Evolutionary conservation across 331 rosid species (phyloP).

Genomic region (Rosa hybrid): DNA sequence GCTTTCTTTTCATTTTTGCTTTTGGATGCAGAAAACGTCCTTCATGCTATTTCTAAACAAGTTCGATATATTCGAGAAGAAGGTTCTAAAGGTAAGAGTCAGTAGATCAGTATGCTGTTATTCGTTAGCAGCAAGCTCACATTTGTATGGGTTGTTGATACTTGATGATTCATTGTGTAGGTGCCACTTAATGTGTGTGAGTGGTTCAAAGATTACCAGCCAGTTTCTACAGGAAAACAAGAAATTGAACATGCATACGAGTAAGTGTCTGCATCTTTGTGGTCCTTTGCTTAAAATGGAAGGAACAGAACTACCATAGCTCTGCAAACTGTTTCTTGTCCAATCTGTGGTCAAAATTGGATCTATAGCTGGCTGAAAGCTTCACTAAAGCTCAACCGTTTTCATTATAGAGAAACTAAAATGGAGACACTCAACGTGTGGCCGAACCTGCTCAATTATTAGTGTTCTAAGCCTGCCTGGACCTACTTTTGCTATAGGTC

Average conservation of each 20-base stretch:
- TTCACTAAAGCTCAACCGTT: neutral
- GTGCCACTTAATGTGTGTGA: constrained; percentile 89
- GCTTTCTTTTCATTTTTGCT: neutral
- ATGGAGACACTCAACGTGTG: neutral
- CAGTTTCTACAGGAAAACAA: constrained; percentile 86
- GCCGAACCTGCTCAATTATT: neutral
- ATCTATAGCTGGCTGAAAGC: constrained; percentile 14
- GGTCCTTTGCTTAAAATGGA: constrained; percentile 1
- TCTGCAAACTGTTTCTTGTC: neutral
- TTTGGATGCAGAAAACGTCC: constrained; percentile 79
- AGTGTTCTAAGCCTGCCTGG: neutral
- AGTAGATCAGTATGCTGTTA: constrained; percentile 18
- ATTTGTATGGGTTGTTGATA: constrained; percentile 24
- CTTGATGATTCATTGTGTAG: constrained; percentile 45
- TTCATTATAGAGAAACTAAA: neutral
- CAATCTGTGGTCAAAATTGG: neutral
- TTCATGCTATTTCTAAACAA: constrained; percentile 97
- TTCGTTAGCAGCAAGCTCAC: constrained; percentile 20
- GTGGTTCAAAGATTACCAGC: constrained; percentile 98
- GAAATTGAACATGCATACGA: constrained; percentile 95
- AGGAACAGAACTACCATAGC: constrained; percentile 7
- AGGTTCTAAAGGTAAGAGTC: constrained; percentile 75
- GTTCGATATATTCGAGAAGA: constrained; percentile 96
- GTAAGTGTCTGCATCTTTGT: constrained; percentile 50
- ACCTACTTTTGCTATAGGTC: neutral